These are phyloP conservation scores for Lasiodiplodia hormozganensis DNA, from an alignment of 2,329 filamentous ascomycete genomes.

Conservation along the genomic window DNA sequence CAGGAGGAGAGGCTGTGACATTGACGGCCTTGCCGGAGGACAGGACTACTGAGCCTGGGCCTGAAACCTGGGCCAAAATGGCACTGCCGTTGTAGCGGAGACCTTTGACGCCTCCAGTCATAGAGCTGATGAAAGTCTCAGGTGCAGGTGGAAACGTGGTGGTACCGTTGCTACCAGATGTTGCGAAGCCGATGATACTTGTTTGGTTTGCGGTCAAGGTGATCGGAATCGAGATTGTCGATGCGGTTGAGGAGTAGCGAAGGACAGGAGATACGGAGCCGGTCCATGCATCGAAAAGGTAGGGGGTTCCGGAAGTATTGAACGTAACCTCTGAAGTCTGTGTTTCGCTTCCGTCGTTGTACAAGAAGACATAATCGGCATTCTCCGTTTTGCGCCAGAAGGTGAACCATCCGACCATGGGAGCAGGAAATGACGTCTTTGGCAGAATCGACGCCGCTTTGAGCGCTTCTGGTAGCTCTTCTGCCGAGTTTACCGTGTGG, in stretches of 20 bases:
- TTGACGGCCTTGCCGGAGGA: constrained; percentile 28
- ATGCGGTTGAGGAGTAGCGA: constrained; percentile 39
- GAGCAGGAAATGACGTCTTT: constrained; percentile 35
- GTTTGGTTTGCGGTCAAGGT: constrained; percentile 49
- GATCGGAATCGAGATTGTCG: constrained; percentile 43
- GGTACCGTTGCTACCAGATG: constrained; percentile 31
- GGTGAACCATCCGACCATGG: constrained; percentile 44
- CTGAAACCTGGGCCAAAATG: constrained; percentile 25
- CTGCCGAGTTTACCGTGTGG: constrained; percentile 39
- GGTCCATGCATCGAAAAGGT: constrained; percentile 52
- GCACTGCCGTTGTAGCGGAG: constrained; percentile 10
- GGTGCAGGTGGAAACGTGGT: neutral
- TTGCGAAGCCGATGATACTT: constrained; percentile 43
- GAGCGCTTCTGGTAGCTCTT: constrained; percentile 42
- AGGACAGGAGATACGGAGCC: constrained; percentile 44
- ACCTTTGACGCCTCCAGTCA: neutral
- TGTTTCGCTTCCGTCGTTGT: constrained; percentile 42
- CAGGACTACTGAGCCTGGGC: constrained; percentile 19
- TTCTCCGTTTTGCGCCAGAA: constrained; percentile 43
- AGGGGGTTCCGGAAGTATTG: constrained; percentile 37
- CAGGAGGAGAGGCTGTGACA: constrained; percentile 27
- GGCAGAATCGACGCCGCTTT: constrained; percentile 42
- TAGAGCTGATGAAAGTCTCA: neutral
- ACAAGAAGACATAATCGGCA: constrained; percentile 50
- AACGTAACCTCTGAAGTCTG: constrained; percentile 28